phyloP scores from a whole-genome alignment of 306 rosid species.

The Citrullus amarus region DNA sequence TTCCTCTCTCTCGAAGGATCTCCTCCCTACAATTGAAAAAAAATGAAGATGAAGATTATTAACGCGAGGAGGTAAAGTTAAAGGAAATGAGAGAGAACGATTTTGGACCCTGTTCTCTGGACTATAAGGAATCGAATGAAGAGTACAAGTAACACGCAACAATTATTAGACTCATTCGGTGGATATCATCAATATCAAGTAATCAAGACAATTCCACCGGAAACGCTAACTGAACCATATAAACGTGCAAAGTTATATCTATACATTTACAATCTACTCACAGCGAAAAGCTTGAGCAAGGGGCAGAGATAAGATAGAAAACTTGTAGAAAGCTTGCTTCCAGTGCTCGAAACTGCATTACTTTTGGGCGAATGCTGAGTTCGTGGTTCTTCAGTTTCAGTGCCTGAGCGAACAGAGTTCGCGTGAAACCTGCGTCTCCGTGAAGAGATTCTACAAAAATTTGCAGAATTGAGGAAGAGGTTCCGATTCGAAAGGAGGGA shows the following conservation, averaged over 20 bases:
- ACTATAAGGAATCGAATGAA: not conserved
- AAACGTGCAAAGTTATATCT: not conserved
- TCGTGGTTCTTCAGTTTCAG: conserved; percentile 11
- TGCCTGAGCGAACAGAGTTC: conserved; percentile 26
- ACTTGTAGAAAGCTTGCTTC: conserved; percentile 26
- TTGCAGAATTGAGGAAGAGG: conserved; percentile 8
- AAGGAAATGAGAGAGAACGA: not conserved
- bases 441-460: not conserved
- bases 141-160: not conserved
- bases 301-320: conserved; percentile 65
- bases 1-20: conserved; percentile 83
- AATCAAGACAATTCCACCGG: not conserved
- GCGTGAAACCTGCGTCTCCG: conserved; percentile 23
- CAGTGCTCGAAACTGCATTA: conserved; percentile 2
- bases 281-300: conserved; percentile 67
- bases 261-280: conserved; percentile 12
- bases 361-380: conserved; percentile 2
- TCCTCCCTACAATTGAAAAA: conserved; percentile 31
- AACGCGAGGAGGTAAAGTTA: not conserved
- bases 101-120: not conserved
- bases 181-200: not conserved
- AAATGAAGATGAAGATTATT: not conserved
- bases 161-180: not conserved
- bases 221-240: not conserved
- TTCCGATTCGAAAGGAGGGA: conserved; percentile 8